Conservation (phyloP, 2,329 filamentous ascomycete species). For the Sporothrix brunneoviolacea region DNA sequence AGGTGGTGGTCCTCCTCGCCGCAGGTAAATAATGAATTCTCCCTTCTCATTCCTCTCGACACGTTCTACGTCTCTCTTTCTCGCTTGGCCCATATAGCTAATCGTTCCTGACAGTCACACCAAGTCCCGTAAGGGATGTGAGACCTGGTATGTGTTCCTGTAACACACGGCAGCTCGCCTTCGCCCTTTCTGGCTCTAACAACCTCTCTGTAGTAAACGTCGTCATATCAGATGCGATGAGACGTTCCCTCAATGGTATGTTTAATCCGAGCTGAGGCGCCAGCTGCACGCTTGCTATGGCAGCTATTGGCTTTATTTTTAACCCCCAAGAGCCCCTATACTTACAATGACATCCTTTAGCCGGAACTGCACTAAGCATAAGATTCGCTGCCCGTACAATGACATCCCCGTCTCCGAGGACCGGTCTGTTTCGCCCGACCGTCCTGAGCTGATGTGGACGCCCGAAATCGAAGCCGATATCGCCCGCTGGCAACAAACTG, state of each 20-base stretch:
- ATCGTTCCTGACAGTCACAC: constrained; percentile 64
- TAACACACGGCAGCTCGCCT: neutral
- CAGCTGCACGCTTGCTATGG: too few relatives aligned
- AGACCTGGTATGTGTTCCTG: constrained; percentile 60
- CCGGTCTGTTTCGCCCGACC: constrained; percentile 53
- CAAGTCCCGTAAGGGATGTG: constrained; percentile 97
- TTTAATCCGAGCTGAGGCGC: constrained; percentile 15
- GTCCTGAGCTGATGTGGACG: constrained; percentile 73
- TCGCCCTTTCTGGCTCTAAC: constrained; percentile 15
- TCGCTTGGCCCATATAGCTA: constrained; percentile 14
- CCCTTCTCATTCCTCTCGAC: neutral
- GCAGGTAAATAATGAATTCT: constrained; percentile 38
- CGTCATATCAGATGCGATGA: constrained; percentile 97
- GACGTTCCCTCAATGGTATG: constrained; percentile 93
- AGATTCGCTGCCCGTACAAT: constrained; percentile 97
- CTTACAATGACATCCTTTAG: constrained; percentile 36
- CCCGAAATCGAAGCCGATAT: constrained; percentile 77
- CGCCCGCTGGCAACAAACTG: constrained; percentile 75
- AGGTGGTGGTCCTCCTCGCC: constrained; percentile 83
- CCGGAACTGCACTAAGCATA: constrained; percentile 98
- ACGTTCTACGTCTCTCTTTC: constrained; percentile 15
- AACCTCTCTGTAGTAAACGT: constrained; percentile 57
- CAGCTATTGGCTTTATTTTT: too few relatives aligned
- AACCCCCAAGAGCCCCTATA: too few relatives aligned
- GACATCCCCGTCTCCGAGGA: constrained; percentile 67